Evolutionary conservation across 441 rosid genomes (phyloP).

Genomic region (Erysimum cheiri): DNA sequence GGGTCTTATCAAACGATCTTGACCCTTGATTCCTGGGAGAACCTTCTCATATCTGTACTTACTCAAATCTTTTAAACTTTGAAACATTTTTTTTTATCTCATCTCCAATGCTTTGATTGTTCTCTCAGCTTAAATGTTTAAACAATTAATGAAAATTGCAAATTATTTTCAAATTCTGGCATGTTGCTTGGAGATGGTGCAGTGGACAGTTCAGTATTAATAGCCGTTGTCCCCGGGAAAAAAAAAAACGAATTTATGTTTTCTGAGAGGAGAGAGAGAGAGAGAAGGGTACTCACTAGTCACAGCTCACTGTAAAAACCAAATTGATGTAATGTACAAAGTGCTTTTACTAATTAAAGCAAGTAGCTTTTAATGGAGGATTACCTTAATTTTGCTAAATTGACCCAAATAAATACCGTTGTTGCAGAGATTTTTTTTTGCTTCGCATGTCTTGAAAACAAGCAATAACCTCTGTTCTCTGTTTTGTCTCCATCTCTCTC

Average conservation of each 20-base stretch:
- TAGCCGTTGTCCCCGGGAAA: slow-evolving; percentile 75
- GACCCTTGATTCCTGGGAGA: slow-evolving; percentile 95
- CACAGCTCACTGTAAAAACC: slow-evolving; percentile 7
- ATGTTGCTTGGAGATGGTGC: slow-evolving; percentile 60
- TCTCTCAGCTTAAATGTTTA: slow-evolving; percentile 24
- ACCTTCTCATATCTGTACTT: slow-evolving; percentile 68
- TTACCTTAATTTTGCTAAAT: slow-evolving; percentile 40
- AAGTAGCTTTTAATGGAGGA: slow-evolving; percentile 27
- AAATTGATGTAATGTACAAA: slow-evolving; percentile 21
- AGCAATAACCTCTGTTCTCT: slow-evolving; percentile 36
- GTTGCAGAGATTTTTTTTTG: slow-evolving; percentile 13
- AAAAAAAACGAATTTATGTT: slow-evolving; percentile 41
- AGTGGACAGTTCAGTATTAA: slow-evolving; percentile 70
- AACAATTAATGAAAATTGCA: background rate
- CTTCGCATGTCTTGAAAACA: slow-evolving; percentile 24
- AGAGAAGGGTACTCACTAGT: background rate
- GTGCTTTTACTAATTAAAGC: slow-evolving; percentile 40
- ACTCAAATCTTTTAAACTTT: slow-evolving; percentile 47
- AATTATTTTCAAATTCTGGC: slow-evolving; percentile 24
- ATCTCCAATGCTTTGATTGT: slow-evolving; percentile 41
- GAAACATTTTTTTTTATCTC: slow-evolving; percentile 31
- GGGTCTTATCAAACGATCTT: slow-evolving; percentile 71
- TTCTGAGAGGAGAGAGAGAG: slow-evolving; percentile 12
- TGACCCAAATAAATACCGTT: background rate
- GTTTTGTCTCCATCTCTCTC: slow-evolving; percentile 40